Conservation (phyloP, 2,329 filamentous ascomycete genomes). For the Aspergillus alliaceus region DNA sequence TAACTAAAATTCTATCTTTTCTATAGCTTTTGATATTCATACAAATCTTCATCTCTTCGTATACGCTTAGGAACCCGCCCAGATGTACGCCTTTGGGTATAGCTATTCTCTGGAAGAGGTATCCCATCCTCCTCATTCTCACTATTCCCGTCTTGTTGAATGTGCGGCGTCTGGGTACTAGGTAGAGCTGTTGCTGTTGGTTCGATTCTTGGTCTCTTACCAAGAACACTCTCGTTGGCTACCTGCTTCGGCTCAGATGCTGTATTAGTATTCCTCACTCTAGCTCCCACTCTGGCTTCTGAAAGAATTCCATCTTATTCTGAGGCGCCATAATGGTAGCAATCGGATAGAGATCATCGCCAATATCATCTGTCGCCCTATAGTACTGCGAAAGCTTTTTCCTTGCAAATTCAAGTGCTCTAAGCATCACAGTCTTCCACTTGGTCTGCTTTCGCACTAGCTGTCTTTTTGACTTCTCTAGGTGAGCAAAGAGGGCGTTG, state of each 20-base stretch:
- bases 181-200: not conserved
- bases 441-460: conserved; percentile 11
- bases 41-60: not conserved
- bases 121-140: not conserved
- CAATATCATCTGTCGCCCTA: conserved; percentile 5
- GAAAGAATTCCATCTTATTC: conserved; percentile 19
- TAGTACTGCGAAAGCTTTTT: conserved; percentile 19
- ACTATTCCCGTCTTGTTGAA: not conserved
- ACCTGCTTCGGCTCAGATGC: not conserved
- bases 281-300: not conserved
- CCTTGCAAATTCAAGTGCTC: not conserved
- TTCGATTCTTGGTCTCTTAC: not conserved
- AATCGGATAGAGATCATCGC: not conserved
- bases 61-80: not conserved
- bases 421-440: conserved; percentile 15
- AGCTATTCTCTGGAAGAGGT: not conserved
- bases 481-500: not conserved
- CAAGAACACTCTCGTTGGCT: not conserved
- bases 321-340: not conserved
- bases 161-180: not conserved
- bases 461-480: conserved; percentile 1
- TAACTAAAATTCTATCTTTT: too few relatives aligned
- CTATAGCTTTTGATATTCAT: not conserved
- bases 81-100: not conserved
- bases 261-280: not conserved